phyloP scores from a whole-genome alignment of 139 green algal genomes.

The Tetradesmus obliquus region DNA sequence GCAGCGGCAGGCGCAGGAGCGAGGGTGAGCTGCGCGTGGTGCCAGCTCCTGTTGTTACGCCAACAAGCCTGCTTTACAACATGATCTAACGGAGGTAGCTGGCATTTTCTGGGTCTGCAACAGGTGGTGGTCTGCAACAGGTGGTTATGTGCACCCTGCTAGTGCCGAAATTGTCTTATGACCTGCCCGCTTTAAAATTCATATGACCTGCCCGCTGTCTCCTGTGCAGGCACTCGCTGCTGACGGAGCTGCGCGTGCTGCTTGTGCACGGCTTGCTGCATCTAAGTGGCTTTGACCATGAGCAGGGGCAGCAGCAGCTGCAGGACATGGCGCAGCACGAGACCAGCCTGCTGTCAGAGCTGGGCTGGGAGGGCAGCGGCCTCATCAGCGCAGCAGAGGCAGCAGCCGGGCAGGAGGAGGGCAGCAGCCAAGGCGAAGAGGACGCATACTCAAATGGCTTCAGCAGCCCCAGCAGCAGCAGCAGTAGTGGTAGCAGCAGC shows the following conservation, averaged over 20 bases:
- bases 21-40: slow-evolving; percentile 58
- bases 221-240: slow-evolving; percentile 66
- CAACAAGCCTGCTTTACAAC: not conserved
- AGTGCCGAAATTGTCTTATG: too few species aligned
- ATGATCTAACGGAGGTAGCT: not conserved
- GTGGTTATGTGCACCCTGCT: too few species aligned
- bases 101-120: too few species aligned
- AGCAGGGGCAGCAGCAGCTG: slow-evolving; percentile 71
- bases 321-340: slow-evolving; percentile 83
- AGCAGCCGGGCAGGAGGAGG: not conserved
- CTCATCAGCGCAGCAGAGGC: slow-evolving; percentile 69
- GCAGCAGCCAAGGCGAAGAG: not conserved
- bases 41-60: not conserved
- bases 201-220: not conserved
- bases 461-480: slow-evolving; percentile 21
- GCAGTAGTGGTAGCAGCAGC: slow-evolving; percentile 32
- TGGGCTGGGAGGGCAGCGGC: slow-evolving; percentile 84
- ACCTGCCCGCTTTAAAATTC: too few species aligned
- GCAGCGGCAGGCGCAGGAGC: slow-evolving; percentile 83
- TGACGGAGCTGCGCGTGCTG: slow-evolving; percentile 88
- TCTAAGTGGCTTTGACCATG: slow-evolving; percentile 93
- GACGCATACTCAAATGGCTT: not conserved
- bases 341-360: slow-evolving; percentile 62
- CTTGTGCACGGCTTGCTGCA: slow-evolving; percentile 97
- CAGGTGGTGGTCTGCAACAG: too few species aligned